phyloP scores from a whole-genome alignment of 768 basidiomycete genomes.

The Panaeolus papilionaceus region DNA sequence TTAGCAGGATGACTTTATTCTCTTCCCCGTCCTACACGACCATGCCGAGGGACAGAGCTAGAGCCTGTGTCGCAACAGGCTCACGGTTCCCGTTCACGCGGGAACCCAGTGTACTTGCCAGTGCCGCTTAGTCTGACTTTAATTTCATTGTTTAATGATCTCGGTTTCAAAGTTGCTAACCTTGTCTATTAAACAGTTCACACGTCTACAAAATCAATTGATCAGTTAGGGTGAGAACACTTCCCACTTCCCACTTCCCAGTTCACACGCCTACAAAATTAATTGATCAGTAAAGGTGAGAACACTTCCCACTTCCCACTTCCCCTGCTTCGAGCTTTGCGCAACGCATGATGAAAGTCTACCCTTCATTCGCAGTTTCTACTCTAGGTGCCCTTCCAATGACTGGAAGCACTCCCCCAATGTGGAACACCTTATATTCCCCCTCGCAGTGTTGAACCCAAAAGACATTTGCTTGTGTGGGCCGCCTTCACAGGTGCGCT shows the following conservation, averaged over 20 bases:
- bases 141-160: too few species aligned
- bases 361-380: slow-evolving; percentile 89
- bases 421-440: slow-evolving; percentile 72
- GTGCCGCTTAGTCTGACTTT: slow-evolving; percentile 83
- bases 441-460: slow-evolving; percentile 77
- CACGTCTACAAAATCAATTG: too few species aligned
- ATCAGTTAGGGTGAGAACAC: too few species aligned
- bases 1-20: slow-evolving; percentile 70
- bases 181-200: too few species aligned
- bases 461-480: slow-evolving; percentile 65
- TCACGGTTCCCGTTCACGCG: slow-evolving; percentile 52
- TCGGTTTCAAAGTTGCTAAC: too few species aligned
- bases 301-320: slow-evolving; percentile 1
- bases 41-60: slow-evolving; percentile 83
- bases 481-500: slow-evolving; percentile 63
- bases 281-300: too few species aligned
- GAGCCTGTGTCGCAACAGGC: slow-evolving; percentile 72
- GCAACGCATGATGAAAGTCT: slow-evolving; percentile 55
- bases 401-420: slow-evolving; percentile 72
- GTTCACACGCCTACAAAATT: too few species aligned
- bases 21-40: slow-evolving; percentile 94
- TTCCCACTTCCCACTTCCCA: too few species aligned
- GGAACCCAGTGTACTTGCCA: slow-evolving; percentile 84
- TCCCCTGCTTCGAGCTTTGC: not conserved
- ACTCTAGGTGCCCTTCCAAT: slow-evolving; percentile 67